Conservation (phyloP, 148 eudicot species). For the Pharnaceum exiguum region DNA sequence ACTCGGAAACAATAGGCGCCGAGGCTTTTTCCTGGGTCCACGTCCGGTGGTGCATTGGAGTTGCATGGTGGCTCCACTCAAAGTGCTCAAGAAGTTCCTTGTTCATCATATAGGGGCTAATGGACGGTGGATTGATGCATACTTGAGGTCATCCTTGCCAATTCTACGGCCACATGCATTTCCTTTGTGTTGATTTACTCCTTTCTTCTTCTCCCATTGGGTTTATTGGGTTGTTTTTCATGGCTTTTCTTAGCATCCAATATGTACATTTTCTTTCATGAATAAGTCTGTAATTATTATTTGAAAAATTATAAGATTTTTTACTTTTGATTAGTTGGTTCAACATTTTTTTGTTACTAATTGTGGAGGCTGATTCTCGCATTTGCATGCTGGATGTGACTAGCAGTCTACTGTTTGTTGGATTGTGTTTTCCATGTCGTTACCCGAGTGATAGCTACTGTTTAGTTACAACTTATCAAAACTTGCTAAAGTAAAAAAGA, state of each 20-base stretch:
- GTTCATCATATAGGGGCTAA: slow-evolving; percentile 29
- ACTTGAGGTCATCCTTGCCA: slow-evolving; percentile 53
- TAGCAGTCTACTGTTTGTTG: too few species aligned
- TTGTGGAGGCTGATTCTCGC: too few species aligned
- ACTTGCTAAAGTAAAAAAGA: too few species aligned
- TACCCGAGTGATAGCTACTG: too few species aligned
- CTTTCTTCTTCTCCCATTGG: not conserved
- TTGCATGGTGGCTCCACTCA: slow-evolving; percentile 38
- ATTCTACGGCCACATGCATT: slow-evolving; percentile 66
- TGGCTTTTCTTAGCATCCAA: not conserved
- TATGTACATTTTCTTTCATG: not conserved
- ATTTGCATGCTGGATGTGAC: too few species aligned
- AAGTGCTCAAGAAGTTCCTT: slow-evolving; percentile 47
- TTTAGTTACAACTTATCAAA: too few species aligned
- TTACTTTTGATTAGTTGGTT: too few species aligned
- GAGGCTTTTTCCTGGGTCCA: slow-evolving; percentile 46
- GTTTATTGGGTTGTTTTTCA: not conserved
- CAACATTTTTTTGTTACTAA: too few species aligned
- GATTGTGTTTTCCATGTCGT: too few species aligned
- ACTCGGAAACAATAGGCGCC: slow-evolving; percentile 49
- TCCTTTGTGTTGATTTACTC: slow-evolving; percentile 47
- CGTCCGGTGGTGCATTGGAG: slow-evolving; percentile 56
- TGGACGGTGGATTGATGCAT: slow-evolving; percentile 51
- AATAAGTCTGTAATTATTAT: not conserved
- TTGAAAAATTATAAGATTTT: not conserved